phyloP scores from a whole-genome alignment of 1,284 basidiomycete genomes.

The Wolfiporia cocos region DNA sequence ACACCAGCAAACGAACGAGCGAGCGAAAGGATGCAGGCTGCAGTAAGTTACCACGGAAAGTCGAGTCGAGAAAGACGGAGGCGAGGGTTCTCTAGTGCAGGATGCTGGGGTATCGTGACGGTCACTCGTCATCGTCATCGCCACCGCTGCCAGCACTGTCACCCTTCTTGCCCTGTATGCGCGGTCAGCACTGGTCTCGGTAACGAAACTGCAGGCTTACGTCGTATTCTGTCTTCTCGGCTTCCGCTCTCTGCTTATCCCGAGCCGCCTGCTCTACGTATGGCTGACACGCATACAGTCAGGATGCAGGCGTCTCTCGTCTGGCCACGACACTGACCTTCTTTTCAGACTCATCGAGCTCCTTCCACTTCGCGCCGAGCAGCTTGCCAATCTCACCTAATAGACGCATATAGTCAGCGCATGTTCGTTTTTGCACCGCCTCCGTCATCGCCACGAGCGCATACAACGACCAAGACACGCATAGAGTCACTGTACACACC shows the following conservation, averaged over 20 bases:
- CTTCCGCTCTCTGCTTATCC: slow-evolving; percentile 83
- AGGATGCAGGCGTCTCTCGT: slow-evolving; percentile 2
- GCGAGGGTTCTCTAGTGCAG: slow-evolving; percentile 5
- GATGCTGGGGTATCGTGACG: slow-evolving; percentile 6
- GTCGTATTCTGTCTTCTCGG: slow-evolving; percentile 75
- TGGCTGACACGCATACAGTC: slow-evolving; percentile 50
- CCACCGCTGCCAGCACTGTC: slow-evolving; percentile 45
- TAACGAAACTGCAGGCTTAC: slow-evolving; percentile 31
- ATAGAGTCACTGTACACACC: slow-evolving; percentile 42
- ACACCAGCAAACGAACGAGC: slow-evolving; percentile 1
- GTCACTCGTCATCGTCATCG: slow-evolving; percentile 51
- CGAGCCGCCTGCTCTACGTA: slow-evolving; percentile 82
- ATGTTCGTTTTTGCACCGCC: slow-evolving; percentile 3
- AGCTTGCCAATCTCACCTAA: slow-evolving; percentile 64
- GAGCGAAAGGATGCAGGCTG: slow-evolving; percentile 10
- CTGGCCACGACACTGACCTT: slow-evolving; percentile 45
- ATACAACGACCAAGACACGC: slow-evolving; percentile 6
- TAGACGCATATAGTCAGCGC: slow-evolving; percentile 14
- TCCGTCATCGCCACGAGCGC: slow-evolving; percentile 4
- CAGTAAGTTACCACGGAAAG: slow-evolving; percentile 8
- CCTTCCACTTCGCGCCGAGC: slow-evolving; percentile 71
- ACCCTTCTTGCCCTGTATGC: slow-evolving; percentile 38
- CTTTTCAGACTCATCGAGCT: slow-evolving; percentile 59
- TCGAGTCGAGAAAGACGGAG: slow-evolving; percentile 4
- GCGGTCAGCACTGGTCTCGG: slow-evolving; percentile 5